These are phyloP conservation scores for Vinca minor DNA, from an alignment of 257 asterid species.

Conservation along the genomic window DNA sequence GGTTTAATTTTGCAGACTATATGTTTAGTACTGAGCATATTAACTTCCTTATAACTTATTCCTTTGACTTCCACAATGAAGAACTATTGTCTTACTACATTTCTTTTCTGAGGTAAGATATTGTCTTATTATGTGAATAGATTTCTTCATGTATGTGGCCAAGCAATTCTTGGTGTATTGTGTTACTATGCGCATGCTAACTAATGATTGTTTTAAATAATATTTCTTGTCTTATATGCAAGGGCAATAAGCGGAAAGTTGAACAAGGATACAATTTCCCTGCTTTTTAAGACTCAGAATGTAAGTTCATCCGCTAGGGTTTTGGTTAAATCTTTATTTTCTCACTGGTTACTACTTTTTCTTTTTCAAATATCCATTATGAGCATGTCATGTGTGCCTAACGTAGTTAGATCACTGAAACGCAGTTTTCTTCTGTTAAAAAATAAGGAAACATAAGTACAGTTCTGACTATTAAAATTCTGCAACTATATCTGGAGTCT, in stretches of 20 bases:
- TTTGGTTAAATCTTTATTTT: no score
- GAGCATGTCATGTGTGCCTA: no score
- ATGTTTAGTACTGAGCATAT: constrained; percentile 95
- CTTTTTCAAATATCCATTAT: not conserved
- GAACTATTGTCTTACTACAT: constrained; percentile 94
- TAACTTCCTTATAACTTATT: constrained; percentile 72
- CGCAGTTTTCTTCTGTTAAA: not conserved
- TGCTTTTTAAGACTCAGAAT: constrained; percentile 59
- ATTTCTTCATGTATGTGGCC: not conserved
- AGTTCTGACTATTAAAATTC: no score
- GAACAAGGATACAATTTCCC: no score
- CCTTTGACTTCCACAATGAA: constrained; percentile 91
- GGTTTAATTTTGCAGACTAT: constrained; percentile 70
- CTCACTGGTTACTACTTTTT: not conserved
- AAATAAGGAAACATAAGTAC: not conserved
- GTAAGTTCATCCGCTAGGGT: constrained; percentile 38
- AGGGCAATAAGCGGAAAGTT: constrained; percentile 99
- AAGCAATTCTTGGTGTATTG: not conserved
- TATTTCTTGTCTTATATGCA: constrained; percentile 26
- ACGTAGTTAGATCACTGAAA: no score
- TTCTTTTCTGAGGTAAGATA: constrained; percentile 75
- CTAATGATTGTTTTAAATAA: constrained; percentile 23
- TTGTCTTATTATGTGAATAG: constrained; percentile 13
- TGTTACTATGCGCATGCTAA: constrained; percentile 3
- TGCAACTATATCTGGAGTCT: no score